These are phyloP conservation scores for Conoideocrella luteorostrata DNA, from an alignment of 2,329 filamentous ascomycete species.

Conservation along the genomic window DNA sequence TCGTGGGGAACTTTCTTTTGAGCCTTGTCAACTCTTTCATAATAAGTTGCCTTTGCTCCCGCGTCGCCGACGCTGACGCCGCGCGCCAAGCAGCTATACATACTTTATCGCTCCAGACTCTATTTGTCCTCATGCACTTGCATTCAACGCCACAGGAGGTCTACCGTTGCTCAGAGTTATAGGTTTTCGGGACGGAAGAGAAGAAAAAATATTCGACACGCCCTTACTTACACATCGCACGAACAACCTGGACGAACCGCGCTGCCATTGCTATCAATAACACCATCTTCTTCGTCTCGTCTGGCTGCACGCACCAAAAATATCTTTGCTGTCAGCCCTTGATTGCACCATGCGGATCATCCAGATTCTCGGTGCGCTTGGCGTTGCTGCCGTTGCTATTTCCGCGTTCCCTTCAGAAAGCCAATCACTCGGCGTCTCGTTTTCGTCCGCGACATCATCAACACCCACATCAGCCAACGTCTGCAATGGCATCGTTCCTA, in stretches of 20 bases:
- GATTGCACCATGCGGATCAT: slow-evolving; percentile 16
- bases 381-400: slow-evolving; percentile 11
- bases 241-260: no score
- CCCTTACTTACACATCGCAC: no score
- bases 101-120: background rate
- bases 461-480: background rate
- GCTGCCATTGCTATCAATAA: no score
- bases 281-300: no score
- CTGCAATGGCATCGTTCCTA: background rate
- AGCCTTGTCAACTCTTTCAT: background rate
- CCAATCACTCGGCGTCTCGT: background rate
- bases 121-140: background rate
- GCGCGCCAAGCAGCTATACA: slow-evolving; percentile 2
- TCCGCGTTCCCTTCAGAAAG: slow-evolving; percentile 6
- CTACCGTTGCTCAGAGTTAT: background rate
- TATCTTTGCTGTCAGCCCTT: no score
- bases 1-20: no score
- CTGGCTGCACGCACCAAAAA: no score
- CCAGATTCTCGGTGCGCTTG: slow-evolving; percentile 11
- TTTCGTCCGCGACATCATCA: background rate
- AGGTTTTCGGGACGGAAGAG: no score
- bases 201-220: no score
- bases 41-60: slow-evolving; percentile 3
- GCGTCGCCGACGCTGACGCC: background rate
- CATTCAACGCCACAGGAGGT: background rate